Evolutionary conservation across 192 early-diverging fungal genomes (phyloP), one percentile per base, ranked within the genome.

Genomic region (Obelidium mucronatum): DNA sequence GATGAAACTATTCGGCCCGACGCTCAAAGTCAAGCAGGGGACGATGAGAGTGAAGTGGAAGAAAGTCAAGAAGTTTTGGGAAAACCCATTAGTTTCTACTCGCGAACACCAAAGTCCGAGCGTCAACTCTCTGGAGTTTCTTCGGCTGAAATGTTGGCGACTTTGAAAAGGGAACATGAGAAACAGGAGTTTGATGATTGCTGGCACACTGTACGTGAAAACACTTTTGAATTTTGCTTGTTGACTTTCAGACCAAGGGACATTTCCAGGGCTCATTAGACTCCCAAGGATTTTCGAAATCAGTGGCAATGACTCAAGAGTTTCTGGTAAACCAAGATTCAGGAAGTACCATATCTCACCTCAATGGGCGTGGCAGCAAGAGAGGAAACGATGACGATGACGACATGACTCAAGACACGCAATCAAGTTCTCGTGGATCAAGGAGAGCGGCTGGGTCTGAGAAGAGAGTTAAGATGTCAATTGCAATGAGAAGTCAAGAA

Each of bases 381-480:
- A n/a, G 11, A 6, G 42, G 1, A 0, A 1, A 8, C 66, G 13
- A 67, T 3, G 1, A 17, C n/a, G 44, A 67, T 19, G 39, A 67
- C 28, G 30, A 67, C 13, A 2, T 31, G 39, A n/a, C 40, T 26
- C 40, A 30, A 30, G 66, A 51, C 35, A 26, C 28, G 28, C 22
- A 64, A 39, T 15, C 31, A 26, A 39, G 13, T 28, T 24, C 66
- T n/a, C n/a, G 24, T 19, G 55, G 24, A 30, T 67, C 1, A 26
- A 11, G 24, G 11, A 26, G 30, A 51, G 35, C 40, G 19, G 44
- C 5, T 13, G 35, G 39, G 34, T 36, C 8, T 37, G 8, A 65
- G 30, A 67, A 67, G 44, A 39, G 42, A 11, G 66, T 22, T 6
- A 67, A 67, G 44, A 67, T 67, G 66, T 67, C 66, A 24, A 30